These are phyloP conservation scores for Dendrocalamus latiflorus DNA, from an alignment of 202 grass and related monocot species.

Conservation along the genomic window DNA sequence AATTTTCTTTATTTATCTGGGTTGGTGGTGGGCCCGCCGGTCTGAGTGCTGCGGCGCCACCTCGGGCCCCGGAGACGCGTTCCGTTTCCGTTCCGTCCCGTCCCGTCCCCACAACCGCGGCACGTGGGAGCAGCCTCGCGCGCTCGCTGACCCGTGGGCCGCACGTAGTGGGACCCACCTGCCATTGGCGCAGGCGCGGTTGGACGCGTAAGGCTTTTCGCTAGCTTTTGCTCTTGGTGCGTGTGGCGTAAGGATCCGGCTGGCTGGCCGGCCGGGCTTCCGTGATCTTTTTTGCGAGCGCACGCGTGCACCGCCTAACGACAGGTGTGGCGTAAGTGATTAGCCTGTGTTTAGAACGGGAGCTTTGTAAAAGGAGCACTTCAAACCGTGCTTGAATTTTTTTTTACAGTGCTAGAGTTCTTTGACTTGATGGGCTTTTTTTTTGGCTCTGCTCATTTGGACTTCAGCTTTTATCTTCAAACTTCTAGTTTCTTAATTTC, in stretches of 20 bases:
- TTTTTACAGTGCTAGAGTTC: not conserved
- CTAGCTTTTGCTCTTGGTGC: not conserved
- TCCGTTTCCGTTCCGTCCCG: not conserved
- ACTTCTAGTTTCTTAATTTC: too few species aligned
- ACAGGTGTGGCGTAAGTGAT: not conserved
- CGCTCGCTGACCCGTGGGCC: not conserved
- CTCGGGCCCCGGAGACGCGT: not conserved
- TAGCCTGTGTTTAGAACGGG: not conserved
- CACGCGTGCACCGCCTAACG: not conserved
- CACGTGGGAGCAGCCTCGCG: not conserved
- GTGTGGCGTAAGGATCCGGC: not conserved
- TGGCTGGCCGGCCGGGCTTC: too few species aligned
- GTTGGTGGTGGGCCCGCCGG: not conserved
- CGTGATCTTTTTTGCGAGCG: not conserved
- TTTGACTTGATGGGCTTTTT: not conserved
- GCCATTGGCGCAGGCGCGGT: not conserved
- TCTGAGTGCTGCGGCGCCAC: not conserved
- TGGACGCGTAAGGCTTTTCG: not conserved
- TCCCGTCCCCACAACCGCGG: not conserved
- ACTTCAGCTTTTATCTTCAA: too few species aligned
- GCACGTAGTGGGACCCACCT: accelerated
- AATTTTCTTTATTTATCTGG: not conserved
- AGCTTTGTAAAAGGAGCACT: not conserved
- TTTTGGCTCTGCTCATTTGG: too few species aligned
- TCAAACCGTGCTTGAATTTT: not conserved